Evolutionary conservation across 2,329 filamentous ascomycete genomes (phyloP), one percentile per base, ranked within the genome.

Genomic region (Pseudogymnoascus sp.): DNA sequence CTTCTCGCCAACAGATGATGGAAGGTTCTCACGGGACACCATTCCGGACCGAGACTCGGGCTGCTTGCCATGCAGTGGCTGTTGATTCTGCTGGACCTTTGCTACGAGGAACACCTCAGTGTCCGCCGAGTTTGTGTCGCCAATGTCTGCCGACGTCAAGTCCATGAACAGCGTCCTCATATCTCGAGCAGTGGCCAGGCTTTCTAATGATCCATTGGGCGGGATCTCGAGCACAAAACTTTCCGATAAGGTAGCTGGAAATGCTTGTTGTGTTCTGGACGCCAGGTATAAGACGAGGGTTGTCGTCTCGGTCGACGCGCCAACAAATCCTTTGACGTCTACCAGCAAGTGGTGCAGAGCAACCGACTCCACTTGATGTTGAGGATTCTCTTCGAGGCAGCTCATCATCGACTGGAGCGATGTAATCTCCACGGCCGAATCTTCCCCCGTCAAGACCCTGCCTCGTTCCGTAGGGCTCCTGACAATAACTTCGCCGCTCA

Each of bases 321-420:
- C 91, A 0, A 88, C 86, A 66, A 97, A 88, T 7, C 88, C 88
- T 70, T 89, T 93, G 65, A 97, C 83, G 69, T 96, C 91, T 31
- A 97, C 83, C 64, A 96, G 80, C 4, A 96, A 76, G 69, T 97
- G 88, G 72, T 96, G 90, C 62, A 96, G 78, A 37, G 90, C 81
- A 0, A 85, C 87, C 60, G 88, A 82, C 68, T 91, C 80, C 14
- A 84, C 76, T 8, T 84, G 79, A 3, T 84, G 80, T 18, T 84
- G 83, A 0, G 92, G 93, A n/a, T 88, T 85, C 68, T 90, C 88
- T 64, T 96, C 88, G 53, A 99, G 80, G 70, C 97, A 83, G 75
- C 92, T 96, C 95, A 99, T 99, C 72, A 93, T 85, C 3, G 95
- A 96, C 77, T 99, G 96, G 63, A 97, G 79, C 72, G 87, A 91